phyloP scores from a whole-genome alignment of 129 eudicot genomes.

The Escallonia rubra region DNA sequence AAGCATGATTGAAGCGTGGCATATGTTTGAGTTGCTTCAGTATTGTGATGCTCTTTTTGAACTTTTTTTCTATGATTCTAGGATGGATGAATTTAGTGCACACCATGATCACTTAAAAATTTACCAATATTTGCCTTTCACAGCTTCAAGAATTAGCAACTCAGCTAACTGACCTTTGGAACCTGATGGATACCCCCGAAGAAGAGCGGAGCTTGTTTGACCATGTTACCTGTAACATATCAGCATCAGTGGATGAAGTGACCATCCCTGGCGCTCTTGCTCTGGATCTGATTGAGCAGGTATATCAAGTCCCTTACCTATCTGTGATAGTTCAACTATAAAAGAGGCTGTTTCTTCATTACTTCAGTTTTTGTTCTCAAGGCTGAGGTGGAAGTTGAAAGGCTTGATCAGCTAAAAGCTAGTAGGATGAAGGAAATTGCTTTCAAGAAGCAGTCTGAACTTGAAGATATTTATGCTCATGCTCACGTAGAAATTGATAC shows the following conservation, averaged over 20 bases:
- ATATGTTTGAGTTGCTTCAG: neutral
- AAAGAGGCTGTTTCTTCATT: neutral
- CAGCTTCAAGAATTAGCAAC: conserved; percentile 92
- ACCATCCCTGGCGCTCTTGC: conserved; percentile 87
- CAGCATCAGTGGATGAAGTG: conserved; percentile 87
- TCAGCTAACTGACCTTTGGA: conserved; percentile 87
- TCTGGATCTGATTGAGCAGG: conserved; percentile 80
- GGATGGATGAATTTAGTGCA: too few relatives aligned
- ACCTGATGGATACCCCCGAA: conserved; percentile 85
- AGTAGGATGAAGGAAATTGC: conserved; percentile 98
- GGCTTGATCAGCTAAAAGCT: conserved; percentile 85
- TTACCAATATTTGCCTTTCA: conserved; percentile 4
- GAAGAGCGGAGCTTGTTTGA: conserved; percentile 82
- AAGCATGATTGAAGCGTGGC: conserved; percentile 4
- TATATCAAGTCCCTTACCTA: conserved; percentile 8
- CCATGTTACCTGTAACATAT: conserved; percentile 78
- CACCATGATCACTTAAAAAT: too few relatives aligned
- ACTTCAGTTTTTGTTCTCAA: conserved; percentile 10
- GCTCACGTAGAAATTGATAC: conserved; percentile 89
- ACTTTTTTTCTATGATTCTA: too few relatives aligned
- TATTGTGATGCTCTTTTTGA: neutral
- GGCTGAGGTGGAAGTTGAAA: conserved; percentile 94
- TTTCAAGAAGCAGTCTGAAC: conserved; percentile 86
- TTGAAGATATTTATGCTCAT: conserved; percentile 70
- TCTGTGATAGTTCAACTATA: neutral